A percentile compares a stretch with the other conserved stretches of the same genome.
These are phyloP conservation scores for Zelopaecilomyces penicillatus DNA, from an alignment of 2,329 filamentous ascomycete species.

Conservation along the genomic window DNA sequence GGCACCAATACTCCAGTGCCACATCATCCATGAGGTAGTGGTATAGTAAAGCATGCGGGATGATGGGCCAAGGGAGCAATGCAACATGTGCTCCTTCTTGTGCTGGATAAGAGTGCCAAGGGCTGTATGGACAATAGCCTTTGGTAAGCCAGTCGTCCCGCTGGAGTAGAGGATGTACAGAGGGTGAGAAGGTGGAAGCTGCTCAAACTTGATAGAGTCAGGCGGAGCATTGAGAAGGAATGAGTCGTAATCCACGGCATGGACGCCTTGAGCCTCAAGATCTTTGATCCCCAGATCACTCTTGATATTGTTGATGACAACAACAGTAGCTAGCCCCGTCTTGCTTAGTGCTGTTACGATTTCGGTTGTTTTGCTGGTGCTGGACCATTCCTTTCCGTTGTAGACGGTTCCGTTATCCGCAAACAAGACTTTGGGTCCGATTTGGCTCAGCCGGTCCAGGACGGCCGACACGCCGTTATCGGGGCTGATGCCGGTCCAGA, in stretches of 20 bases:
- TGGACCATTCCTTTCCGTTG: constrained; percentile 84
- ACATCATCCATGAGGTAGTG: constrained; percentile 99
- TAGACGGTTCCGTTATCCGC: constrained; percentile 84
- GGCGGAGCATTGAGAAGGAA: constrained; percentile 37
- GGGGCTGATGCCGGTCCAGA: constrained; percentile 90
- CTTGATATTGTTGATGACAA: constrained; percentile 63
- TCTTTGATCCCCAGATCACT: constrained; percentile 34
- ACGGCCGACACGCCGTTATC: constrained; percentile 90
- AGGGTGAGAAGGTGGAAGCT: constrained; percentile 76
- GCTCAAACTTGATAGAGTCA: constrained; percentile 55
- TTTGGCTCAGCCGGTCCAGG: constrained; percentile 77
- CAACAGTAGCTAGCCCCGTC: constrained; percentile 56
- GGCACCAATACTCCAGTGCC: constrained; percentile 90
- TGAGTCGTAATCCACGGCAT: constrained; percentile 34
- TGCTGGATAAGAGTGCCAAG: constrained; percentile 88
- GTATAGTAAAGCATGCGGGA: constrained; percentile 89
- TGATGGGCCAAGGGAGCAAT: constrained; percentile 66
- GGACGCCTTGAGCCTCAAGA: constrained; percentile 30
- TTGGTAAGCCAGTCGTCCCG: constrained; percentile 79
- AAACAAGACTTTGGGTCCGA: constrained; percentile 74
- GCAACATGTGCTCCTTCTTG: constrained; percentile 90
- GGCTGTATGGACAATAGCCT: constrained; percentile 89
- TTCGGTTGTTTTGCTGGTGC: constrained; percentile 68
- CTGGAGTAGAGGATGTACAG: constrained; percentile 92
- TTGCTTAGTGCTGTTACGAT: constrained; percentile 56